Conservation (phyloP, 2,329 filamentous ascomycete genomes). For the Cladosporium sp. region DNA sequence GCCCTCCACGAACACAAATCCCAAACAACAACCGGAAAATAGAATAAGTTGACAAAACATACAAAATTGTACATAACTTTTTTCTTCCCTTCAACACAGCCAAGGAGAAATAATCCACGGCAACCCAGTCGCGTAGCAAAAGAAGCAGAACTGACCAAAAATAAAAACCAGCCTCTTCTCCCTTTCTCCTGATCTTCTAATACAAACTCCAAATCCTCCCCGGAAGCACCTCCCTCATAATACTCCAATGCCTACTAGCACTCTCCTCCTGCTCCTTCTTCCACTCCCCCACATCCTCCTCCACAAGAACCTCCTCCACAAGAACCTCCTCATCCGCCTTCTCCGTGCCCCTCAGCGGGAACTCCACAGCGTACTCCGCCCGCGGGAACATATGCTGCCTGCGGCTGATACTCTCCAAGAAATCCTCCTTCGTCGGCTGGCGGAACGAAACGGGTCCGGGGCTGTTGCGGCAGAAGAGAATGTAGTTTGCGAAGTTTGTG, state of each 20-base stretch:
- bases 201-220: slow-evolving; percentile 81
- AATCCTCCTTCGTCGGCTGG: slow-evolving; percentile 63
- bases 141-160: not conserved
- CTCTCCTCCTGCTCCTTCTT: slow-evolving; percentile 71
- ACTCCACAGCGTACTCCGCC: slow-evolving; percentile 62
- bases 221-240: slow-evolving; percentile 86
- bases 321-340: slow-evolving; percentile 54
- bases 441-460: slow-evolving; percentile 60
- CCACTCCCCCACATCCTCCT: slow-evolving; percentile 66
- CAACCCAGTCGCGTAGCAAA: no score
- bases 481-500: slow-evolving; percentile 81
- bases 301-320: no score
- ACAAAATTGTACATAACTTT: no score
- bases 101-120: no score
- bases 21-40: no score
- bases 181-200: slow-evolving; percentile 47
- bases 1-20: no score
- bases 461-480: slow-evolving; percentile 84
- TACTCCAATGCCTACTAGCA: slow-evolving; percentile 81
- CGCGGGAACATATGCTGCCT: slow-evolving; percentile 69
- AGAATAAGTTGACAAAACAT: no score
- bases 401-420: slow-evolving; percentile 69
- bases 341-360: slow-evolving; percentile 34
- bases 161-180: not conserved
- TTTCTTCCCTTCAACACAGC: no score